These are phyloP conservation scores for Linnemannia hyalina DNA, from an alignment of 192 early-diverging fungal genomes.

Conservation along the genomic window DNA sequence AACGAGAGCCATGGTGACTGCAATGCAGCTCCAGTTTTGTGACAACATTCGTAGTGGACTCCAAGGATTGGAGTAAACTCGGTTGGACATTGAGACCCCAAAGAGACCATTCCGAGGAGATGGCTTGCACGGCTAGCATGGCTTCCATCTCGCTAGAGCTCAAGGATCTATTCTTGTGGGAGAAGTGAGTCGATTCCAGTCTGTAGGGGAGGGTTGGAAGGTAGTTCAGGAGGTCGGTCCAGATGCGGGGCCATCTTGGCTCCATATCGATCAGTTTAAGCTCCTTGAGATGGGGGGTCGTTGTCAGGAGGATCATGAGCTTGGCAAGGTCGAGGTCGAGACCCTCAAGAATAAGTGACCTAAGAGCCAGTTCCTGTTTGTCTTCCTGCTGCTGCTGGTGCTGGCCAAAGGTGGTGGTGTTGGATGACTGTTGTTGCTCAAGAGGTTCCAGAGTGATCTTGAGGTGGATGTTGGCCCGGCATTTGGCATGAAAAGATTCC, in stretches of 20 bases:
- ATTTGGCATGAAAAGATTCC: not conserved
- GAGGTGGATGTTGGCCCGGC: not conserved
- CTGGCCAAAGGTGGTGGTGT: too few relatives aligned
- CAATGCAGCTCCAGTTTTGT: not conserved
- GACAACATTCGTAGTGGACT: not conserved
- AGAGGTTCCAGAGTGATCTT: not conserved
- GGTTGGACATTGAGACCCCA: not conserved
- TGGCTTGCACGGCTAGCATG: not conserved
- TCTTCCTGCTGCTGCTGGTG: not conserved
- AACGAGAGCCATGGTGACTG: not conserved
- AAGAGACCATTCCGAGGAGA: not conserved
- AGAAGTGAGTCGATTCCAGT: constrained; percentile 1
- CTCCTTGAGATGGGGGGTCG: not conserved
- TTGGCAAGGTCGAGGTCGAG: not conserved
- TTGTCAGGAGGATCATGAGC: not conserved
- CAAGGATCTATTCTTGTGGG: not conserved
- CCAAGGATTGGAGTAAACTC: not conserved
- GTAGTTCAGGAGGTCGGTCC: not conserved
- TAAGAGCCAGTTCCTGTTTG: not conserved
- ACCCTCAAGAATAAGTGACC: not conserved
- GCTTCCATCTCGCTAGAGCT: not conserved
- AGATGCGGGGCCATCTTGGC: not conserved
- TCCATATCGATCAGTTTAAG: not conserved
- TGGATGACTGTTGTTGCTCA: not conserved
- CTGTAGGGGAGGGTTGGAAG: not conserved